Conservation (phyloP, 2,329 filamentous ascomycete genomes). For the Biscogniauxia marginata region DNA sequence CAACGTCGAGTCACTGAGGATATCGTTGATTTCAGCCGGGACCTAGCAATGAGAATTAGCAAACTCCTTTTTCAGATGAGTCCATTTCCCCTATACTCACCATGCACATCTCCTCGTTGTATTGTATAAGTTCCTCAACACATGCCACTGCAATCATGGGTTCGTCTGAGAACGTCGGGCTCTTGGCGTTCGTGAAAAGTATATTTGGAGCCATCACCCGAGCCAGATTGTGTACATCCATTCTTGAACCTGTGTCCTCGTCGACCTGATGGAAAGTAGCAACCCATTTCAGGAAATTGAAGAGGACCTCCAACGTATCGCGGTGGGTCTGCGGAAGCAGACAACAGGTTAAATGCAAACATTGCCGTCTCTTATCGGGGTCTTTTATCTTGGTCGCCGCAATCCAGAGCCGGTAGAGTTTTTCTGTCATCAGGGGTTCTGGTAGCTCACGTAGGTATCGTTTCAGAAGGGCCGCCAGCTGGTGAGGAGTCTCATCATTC, state of each 20-base stretch:
- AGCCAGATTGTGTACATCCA: constrained; percentile 96
- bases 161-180: constrained; percentile 72
- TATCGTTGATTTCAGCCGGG: constrained; percentile 83
- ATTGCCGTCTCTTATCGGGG: constrained; percentile 75
- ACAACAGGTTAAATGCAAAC: constrained; percentile 89
- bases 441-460: constrained; percentile 93
- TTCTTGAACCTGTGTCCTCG: constrained; percentile 95
- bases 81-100: constrained; percentile 57
- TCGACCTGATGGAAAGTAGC: constrained; percentile 97
- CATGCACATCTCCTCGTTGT: constrained; percentile 96
- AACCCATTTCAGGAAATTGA: constrained; percentile 95
- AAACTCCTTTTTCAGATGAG: background rate
- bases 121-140: constrained; percentile 85
- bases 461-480: constrained; percentile 90
- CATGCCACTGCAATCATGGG: constrained; percentile 93
- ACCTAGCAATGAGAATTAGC: constrained; percentile 58
- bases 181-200: constrained; percentile 68
- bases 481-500: constrained; percentile 85
- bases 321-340: constrained; percentile 88
- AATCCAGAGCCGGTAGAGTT: constrained; percentile 88
- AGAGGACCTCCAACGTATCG: constrained; percentile 92
- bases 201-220: constrained; percentile 98
- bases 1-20: constrained; percentile 78
- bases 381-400: constrained; percentile 85
- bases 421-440: constrained; percentile 91